Base-by-base conservation (phyloP, 192 early-diverging fungal species). In the Umbelopsis ramanniana region DNA sequence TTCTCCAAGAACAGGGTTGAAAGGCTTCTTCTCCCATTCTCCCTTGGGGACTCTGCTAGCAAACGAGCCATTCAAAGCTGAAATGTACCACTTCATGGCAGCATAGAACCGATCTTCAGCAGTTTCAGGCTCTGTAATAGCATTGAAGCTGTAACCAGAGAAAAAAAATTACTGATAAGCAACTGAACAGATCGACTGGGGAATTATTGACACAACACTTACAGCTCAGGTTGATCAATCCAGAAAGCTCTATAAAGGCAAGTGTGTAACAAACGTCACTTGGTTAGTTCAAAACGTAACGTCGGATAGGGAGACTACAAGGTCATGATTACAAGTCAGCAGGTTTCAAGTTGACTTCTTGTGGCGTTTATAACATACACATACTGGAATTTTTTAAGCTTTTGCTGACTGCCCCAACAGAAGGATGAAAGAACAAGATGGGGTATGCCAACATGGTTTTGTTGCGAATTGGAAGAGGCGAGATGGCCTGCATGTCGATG, bases 51-150 rank as follows among this genome's bases (percentile, higher is more conserved):
- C 84, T 67, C 92, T 88, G 55, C 84, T 88, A 55, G 90, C 84
- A 78, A 90, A 93, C 26, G 89, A 90, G 48, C 93, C 93, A 60
- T 92, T 91, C 26, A 94, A 82, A 37, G 92, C 90, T 40, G 90
- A 92, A 38, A 94, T 83, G 71, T 91, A 94, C 93, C 93, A 94
- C 67, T 85, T 84, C 29, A 90, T 81, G 17, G 88, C 87, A 38
- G 83, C 86, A 77, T 89, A 76, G 76, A 93, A 88, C 53, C 92
- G 87, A 47, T 92, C 90, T 72, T 85, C 86, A 23, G 88, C 73
- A 17, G 81, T 82, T 6, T 73, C 70, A 40, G 84, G 86, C 66
- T 89, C 80, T 45, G 87, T 77, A 63, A 94, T 90, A 67, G 84
- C 82, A 0, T 63, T 63, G 33, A 63, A 63, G 8, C 57, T 63